phyloP scores from a whole-genome alignment of 768 basidiomycete genomes.

The Kwoniella sp. region DNA sequence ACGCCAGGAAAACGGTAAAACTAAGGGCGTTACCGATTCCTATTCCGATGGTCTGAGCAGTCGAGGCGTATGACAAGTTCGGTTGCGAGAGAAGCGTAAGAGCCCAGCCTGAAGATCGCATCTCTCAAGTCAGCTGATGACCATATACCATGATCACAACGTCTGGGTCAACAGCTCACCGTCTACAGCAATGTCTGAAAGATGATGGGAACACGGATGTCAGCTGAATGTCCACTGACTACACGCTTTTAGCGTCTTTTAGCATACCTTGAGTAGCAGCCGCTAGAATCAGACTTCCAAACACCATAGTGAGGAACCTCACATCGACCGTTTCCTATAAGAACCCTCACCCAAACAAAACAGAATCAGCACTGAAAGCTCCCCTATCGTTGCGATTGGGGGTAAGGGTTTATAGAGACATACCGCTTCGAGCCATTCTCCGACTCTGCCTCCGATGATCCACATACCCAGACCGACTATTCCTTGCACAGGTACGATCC shows the following conservation, averaged over 20 bases:
- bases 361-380: too few relatives aligned
- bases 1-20: slow-evolving; percentile 94
- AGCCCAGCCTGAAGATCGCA: slow-evolving; percentile 56
- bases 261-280: slow-evolving; percentile 92
- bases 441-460: slow-evolving; percentile 63
- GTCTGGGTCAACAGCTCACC: slow-evolving; percentile 57
- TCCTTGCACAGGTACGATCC: slow-evolving; percentile 97
- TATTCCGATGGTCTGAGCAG: slow-evolving; percentile 95
- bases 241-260: too few relatives aligned
- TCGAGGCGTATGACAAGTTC: slow-evolving; percentile 93
- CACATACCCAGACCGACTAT: slow-evolving; percentile 74
- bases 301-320: slow-evolving; percentile 73
- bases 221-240: too few relatives aligned
- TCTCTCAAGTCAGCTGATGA: background rate
- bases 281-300: slow-evolving; percentile 86
- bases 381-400: too few relatives aligned
- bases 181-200: slow-evolving; percentile 94
- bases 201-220: slow-evolving; percentile 52
- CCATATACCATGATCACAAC: background rate
- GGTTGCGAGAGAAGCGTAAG: slow-evolving; percentile 75
- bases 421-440: slow-evolving; percentile 77
- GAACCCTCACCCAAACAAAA: background rate
- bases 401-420: too few relatives aligned
- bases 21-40: slow-evolving; percentile 94
- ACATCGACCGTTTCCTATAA: slow-evolving; percentile 79